Evolutionary conservation across 1,139 yeast genomes (phyloP).

Genomic region (Suhomyces taliae): DNA sequence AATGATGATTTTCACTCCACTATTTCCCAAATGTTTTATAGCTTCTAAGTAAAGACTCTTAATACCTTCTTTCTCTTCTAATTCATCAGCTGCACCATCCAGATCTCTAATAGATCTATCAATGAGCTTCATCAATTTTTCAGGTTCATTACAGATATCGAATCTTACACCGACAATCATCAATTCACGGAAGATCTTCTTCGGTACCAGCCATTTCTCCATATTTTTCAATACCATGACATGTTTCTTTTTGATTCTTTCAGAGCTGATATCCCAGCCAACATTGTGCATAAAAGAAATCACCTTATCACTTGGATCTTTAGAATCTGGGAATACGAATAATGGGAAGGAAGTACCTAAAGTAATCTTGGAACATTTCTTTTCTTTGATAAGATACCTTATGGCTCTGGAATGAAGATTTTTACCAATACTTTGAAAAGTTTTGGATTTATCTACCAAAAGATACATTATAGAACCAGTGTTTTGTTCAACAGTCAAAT

Average conservation of each 20-base stretch:
- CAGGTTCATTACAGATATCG: slow-evolving; percentile 50
- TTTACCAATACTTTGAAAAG: slow-evolving; percentile 60
- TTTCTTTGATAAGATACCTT: slow-evolving; percentile 49
- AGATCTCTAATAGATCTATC: slow-evolving; percentile 14
- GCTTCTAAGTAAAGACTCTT: slow-evolving; percentile 23
- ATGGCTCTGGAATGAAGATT: slow-evolving; percentile 58
- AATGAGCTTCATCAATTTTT: slow-evolving; percentile 40
- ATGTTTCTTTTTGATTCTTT: slow-evolving; percentile 23
- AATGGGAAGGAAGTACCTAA: slow-evolving; percentile 59
- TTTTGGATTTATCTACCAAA: slow-evolving; percentile 56
- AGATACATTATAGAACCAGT: slow-evolving; percentile 51
- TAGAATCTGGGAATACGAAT: slow-evolving; percentile 40
- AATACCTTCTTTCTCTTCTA: slow-evolving; percentile 16
- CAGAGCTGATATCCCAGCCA: slow-evolving; percentile 36
- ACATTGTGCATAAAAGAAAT: slow-evolving; percentile 35
- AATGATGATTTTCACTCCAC: slow-evolving; percentile 49
- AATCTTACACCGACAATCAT: slow-evolving; percentile 62
- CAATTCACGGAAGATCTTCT: slow-evolving; percentile 54
- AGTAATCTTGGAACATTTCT: slow-evolving; percentile 40
- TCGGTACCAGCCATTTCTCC: slow-evolving; percentile 52
- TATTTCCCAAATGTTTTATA: slow-evolving; percentile 17
- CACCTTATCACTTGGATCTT: slow-evolving; percentile 23
- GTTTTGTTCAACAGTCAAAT: slow-evolving; percentile 16
- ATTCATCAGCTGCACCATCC: slow-evolving; percentile 6
- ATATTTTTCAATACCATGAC: slow-evolving; percentile 41